Conservation (phyloP, 176 grass and related monocot genomes). For the Leersia perrieri region DNA sequence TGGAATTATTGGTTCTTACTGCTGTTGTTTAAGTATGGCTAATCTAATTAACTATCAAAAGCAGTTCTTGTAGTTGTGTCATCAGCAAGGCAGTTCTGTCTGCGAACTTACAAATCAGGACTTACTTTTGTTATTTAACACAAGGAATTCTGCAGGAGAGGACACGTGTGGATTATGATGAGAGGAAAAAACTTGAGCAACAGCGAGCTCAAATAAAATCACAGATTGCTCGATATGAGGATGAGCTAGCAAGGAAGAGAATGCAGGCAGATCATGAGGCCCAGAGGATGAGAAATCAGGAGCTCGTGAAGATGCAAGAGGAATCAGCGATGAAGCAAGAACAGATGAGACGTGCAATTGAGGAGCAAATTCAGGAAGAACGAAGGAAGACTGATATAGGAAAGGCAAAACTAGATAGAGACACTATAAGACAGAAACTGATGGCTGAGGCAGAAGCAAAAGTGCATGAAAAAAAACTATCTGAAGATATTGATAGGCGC, state of each 20-base stretch:
- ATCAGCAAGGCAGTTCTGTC: neutral
- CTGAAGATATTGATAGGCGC: slow-evolving; percentile 70
- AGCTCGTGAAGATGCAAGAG: slow-evolving; percentile 97
- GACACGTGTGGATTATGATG: slow-evolving; percentile 70
- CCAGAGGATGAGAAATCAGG: slow-evolving; percentile 88
- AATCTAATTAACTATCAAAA: neutral
- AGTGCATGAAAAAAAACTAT: slow-evolving; percentile 35
- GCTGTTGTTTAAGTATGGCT: neutral
- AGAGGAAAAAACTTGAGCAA: slow-evolving; percentile 72
- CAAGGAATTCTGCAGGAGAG: slow-evolving; percentile 66
- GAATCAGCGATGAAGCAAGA: slow-evolving; percentile 77
- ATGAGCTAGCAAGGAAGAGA: slow-evolving; percentile 85
- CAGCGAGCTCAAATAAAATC: slow-evolving; percentile 63
- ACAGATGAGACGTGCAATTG: slow-evolving; percentile 61
- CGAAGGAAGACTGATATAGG: slow-evolving; percentile 58
- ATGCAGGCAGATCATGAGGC: slow-evolving; percentile 74
- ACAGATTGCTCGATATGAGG: slow-evolving; percentile 68
- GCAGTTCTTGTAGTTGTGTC: neutral
- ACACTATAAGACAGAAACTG: slow-evolving; percentile 16
- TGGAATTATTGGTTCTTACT: neutral
- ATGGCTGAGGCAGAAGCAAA: slow-evolving; percentile 57
- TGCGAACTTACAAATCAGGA: neutral
- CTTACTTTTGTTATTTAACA: slow-evolving; percentile 12
- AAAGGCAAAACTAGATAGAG: slow-evolving; percentile 52
- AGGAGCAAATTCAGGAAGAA: slow-evolving; percentile 80